Evolutionary conservation across 1,284 basidiomycete species (phyloP).

Genomic region (Puccinia hordei): DNA sequence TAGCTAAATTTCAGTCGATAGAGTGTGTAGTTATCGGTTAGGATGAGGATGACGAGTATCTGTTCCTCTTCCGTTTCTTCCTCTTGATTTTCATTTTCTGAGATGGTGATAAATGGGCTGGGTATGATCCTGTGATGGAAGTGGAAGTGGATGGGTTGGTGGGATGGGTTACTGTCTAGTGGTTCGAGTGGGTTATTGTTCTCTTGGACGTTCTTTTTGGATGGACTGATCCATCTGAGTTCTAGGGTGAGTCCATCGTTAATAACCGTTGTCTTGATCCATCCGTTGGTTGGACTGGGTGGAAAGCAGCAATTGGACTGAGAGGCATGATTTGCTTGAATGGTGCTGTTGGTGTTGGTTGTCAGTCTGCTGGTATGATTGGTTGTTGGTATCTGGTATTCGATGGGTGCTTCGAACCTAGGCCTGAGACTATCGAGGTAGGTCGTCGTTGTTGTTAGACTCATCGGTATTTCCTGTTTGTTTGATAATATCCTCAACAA

Average conservation of each 20-base stretch:
- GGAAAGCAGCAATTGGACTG: conserved; percentile 46
- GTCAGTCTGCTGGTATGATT: no score
- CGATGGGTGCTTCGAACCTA: conserved; percentile 11
- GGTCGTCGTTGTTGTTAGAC: conserved; percentile 16
- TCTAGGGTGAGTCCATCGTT: conserved; percentile 42
- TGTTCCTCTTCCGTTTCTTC: not conserved
- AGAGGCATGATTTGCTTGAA: conserved; percentile 43
- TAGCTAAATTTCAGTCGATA: conserved; percentile 42
- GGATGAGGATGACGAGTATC: conserved; percentile 39
- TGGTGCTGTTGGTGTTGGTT: not conserved
- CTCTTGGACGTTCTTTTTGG: conserved; percentile 13
- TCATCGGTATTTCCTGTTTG: no score
- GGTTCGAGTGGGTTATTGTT: not conserved
- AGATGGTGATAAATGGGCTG: conserved; percentile 36
- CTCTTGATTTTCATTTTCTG: not conserved
- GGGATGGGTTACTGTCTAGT: conserved; percentile 16
- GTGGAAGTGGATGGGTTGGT: conserved; percentile 43
- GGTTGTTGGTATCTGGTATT: conserved; percentile 29
- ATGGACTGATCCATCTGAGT: conserved; percentile 32
- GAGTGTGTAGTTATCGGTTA: conserved; percentile 39
- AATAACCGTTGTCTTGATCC: conserved; percentile 35
- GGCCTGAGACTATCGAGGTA: conserved; percentile 36
- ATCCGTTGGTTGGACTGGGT: conserved; percentile 1
- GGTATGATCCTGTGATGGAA: conserved; percentile 42
- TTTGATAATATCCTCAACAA: no score